Evolutionary conservation across 2,329 filamentous ascomycete genomes (phyloP).

Genomic region (Ceratocystiopsis sp.): DNA sequence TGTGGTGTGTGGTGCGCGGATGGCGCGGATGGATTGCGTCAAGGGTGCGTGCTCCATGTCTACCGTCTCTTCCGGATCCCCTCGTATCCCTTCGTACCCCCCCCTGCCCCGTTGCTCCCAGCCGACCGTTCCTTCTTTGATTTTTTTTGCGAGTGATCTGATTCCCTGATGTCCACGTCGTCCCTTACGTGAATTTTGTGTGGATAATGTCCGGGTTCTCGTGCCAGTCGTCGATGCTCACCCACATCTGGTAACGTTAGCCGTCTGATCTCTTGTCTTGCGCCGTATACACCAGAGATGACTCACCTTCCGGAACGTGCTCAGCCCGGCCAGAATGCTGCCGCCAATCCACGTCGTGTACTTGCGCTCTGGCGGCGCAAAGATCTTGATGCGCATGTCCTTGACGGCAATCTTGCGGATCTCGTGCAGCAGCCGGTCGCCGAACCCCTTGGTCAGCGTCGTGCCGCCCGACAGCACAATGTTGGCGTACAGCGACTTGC

Average conservation of each 20-base stretch:
- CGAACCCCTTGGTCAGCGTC: slow-evolving; percentile 92
- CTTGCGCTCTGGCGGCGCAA: slow-evolving; percentile 90
- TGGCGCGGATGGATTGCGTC: no score
- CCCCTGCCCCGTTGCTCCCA: not conserved
- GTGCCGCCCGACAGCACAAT: slow-evolving; percentile 94
- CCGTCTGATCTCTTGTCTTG: not conserved
- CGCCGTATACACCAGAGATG: not conserved
- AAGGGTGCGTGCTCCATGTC: no score
- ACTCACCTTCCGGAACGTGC: slow-evolving; percentile 91
- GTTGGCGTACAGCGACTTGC: slow-evolving; percentile 86
- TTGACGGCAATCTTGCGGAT: slow-evolving; percentile 88
- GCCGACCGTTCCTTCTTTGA: not conserved
- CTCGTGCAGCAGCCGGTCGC: slow-evolving; percentile 79
- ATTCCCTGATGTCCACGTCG: not conserved
- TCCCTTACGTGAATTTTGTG: slow-evolving; percentile 70
- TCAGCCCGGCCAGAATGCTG: slow-evolving; percentile 88
- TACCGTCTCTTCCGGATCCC: no score
- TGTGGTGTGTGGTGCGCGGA: no score
- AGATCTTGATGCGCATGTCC: slow-evolving; percentile 99
- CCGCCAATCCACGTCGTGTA: slow-evolving; percentile 99
- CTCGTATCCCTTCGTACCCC: not conserved
- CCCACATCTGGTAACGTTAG: slow-evolving; percentile 66
- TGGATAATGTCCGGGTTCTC: slow-evolving; percentile 99
- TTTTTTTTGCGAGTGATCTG: not conserved
- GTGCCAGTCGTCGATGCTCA: slow-evolving; percentile 98